Evolutionary conservation across 768 basidiomycete species (phyloP).

Genomic region (Lactifluus hygrophoroides): DNA sequence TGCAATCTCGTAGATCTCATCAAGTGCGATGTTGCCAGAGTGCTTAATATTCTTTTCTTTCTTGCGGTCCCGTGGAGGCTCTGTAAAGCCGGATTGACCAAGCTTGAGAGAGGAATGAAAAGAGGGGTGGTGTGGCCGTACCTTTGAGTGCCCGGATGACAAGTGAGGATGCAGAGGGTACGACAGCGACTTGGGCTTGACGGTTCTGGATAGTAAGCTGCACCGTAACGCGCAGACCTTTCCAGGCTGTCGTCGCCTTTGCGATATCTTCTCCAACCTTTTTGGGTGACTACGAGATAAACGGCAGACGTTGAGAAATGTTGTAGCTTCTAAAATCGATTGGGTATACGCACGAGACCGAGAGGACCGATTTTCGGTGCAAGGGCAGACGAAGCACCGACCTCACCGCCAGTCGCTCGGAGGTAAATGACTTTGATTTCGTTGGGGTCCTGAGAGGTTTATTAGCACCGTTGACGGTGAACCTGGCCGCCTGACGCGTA

Average conservation of each 20-base stretch:
- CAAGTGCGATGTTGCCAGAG: conserved; percentile 84
- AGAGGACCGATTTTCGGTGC: conserved; percentile 99
- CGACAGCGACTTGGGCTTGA: conserved; percentile 94
- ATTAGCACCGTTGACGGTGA: too few relatives aligned
- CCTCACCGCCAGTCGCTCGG: conserved; percentile 97
- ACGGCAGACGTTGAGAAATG: conserved; percentile 9
- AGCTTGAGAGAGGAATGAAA: background rate
- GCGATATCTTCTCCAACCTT: conserved; percentile 99
- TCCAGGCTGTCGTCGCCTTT: conserved; percentile 97
- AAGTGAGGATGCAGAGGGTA: conserved; percentile 93
- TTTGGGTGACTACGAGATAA: conserved; percentile 79
- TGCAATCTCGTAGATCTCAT: conserved; percentile 92
- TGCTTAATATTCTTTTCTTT: conserved; percentile 99
- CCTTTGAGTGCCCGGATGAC: conserved; percentile 98
- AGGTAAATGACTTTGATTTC: conserved; percentile 99
- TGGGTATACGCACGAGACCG: conserved; percentile 68
- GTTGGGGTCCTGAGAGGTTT: conserved; percentile 66
- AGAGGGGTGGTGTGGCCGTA: conserved; percentile 30
- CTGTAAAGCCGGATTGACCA: conserved; percentile 32
- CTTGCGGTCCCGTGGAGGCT: conserved; percentile 98
- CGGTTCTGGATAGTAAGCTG: conserved; percentile 99
- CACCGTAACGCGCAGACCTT: conserved; percentile 98
- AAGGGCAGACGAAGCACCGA: conserved; percentile 96
- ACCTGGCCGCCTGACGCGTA: too few relatives aligned
- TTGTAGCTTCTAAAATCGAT: background rate